These are phyloP conservation scores for Solanum sejunctum DNA, from an alignment of 257 asterid species.

Conservation along the genomic window DNA sequence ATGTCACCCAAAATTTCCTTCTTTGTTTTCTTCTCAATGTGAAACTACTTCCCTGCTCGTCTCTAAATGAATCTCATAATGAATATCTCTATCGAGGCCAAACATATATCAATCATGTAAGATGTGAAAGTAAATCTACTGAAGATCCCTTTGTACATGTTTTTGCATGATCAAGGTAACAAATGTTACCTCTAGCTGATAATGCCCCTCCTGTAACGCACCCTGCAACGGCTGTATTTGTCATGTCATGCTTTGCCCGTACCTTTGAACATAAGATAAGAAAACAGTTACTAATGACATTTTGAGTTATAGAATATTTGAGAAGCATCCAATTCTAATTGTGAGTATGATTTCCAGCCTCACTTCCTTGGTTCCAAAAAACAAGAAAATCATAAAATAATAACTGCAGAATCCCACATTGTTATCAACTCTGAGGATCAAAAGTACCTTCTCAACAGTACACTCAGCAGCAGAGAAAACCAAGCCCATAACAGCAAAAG, in stretches of 20 bases:
- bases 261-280: constrained; percentile 34
- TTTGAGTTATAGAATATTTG: not conserved
- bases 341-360: not conserved
- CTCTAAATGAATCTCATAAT: not conserved
- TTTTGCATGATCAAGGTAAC: not conserved
- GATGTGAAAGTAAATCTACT: not conserved
- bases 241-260: constrained; percentile 83
- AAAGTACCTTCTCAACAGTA: constrained; percentile 58
- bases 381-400: not conserved
- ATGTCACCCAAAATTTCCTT: not conserved
- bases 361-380: not conserved
- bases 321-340: not conserved
- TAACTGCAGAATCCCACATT: not conserved
- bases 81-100: not conserved
- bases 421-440: not conserved
- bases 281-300: not conserved
- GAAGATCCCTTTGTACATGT: not conserved
- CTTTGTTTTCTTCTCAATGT: not conserved
- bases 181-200: constrained; percentile 66
- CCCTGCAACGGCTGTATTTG: constrained; percentile 91
- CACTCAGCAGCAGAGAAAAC: constrained; percentile 86
- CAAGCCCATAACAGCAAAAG: constrained; percentile 91
- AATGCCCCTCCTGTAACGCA: constrained; percentile 80
- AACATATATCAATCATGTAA: not conserved
- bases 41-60: not conserved